Evolutionary conservation across 1,284 basidiomycete species (phyloP).

Genomic region (Waitea zeae): DNA sequence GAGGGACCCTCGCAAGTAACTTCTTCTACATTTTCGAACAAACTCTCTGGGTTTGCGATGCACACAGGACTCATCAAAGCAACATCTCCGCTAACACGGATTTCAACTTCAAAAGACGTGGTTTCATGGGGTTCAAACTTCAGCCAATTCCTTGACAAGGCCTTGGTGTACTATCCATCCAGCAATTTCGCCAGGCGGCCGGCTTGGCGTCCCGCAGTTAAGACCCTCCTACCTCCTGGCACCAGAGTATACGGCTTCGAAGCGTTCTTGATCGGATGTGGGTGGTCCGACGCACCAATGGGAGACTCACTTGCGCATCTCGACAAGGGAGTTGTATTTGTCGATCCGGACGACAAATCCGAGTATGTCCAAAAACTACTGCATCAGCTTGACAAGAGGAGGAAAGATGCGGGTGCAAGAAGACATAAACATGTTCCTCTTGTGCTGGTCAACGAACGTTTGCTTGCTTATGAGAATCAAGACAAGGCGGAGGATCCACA

Average conservation of each 20-base stretch:
- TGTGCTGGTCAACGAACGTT: not conserved
- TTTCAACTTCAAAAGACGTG: not conserved
- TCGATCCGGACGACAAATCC: not conserved
- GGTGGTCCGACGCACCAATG: conserved; percentile 1
- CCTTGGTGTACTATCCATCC: not conserved
- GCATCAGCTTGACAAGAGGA: not conserved
- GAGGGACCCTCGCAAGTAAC: too few species aligned
- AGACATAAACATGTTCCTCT: not conserved
- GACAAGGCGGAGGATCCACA: not conserved
- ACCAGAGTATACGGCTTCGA: not conserved
- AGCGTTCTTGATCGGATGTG: conserved; percentile 1
- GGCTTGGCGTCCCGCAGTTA: not conserved
- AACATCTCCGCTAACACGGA: not conserved
- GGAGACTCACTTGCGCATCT: not conserved
- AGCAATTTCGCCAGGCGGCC: not conserved
- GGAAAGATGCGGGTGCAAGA: too few species aligned
- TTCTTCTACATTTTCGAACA: too few species aligned
- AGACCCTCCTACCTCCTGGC: not conserved
- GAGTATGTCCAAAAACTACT: not conserved
- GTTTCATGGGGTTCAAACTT: not conserved
- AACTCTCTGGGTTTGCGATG: too few species aligned
- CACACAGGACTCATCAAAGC: too few species aligned
- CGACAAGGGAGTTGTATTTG: not conserved
- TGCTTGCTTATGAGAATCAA: not conserved
- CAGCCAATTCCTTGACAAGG: not conserved